Conservation (phyloP, 768 basidiomycete species). For the Cystoderma amianthinum region DNA sequence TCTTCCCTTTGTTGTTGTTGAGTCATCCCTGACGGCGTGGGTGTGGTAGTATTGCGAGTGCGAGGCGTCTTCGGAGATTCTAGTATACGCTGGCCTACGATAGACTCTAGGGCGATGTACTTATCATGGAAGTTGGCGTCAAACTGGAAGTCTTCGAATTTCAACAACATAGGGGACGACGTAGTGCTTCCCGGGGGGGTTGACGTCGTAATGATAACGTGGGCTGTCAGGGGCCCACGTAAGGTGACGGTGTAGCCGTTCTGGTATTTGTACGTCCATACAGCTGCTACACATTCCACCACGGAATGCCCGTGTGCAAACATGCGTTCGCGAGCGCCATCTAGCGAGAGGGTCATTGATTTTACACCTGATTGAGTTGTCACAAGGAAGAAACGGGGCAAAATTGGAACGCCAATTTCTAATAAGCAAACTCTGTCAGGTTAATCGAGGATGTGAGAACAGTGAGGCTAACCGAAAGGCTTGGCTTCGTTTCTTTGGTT, state of each 20-base stretch:
- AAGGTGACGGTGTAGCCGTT: slow-evolving; percentile 78
- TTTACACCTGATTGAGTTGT: slow-evolving; percentile 81
- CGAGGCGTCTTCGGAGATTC: slow-evolving; percentile 34
- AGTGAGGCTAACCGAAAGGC: slow-evolving; percentile 59
- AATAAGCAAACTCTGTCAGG: slow-evolving; percentile 2
- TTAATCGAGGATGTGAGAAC: background rate
- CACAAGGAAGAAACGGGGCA: slow-evolving; percentile 81
- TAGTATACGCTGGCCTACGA: slow-evolving; percentile 40
- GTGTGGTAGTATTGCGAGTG: slow-evolving; percentile 14
- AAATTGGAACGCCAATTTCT: slow-evolving; percentile 78
- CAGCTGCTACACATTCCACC: slow-evolving; percentile 65
- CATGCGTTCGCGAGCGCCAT: slow-evolving; percentile 67
- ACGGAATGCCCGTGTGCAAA: slow-evolving; percentile 38
- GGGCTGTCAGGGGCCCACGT: slow-evolving; percentile 66
- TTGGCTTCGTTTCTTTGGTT: slow-evolving; percentile 75
- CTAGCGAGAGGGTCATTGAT: slow-evolving; percentile 74
- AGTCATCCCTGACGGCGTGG: slow-evolving; percentile 17
- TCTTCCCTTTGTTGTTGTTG: slow-evolving; percentile 32
- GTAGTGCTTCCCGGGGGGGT: slow-evolving; percentile 7
- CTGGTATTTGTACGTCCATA: slow-evolving; percentile 78
- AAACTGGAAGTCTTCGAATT: slow-evolving; percentile 70
- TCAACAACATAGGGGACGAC: slow-evolving; percentile 31
- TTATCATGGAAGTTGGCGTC: slow-evolving; percentile 72
- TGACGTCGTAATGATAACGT: slow-evolving; percentile 39
- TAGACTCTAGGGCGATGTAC: slow-evolving; percentile 58